Evolutionary conservation across 2,329 filamentous ascomycete species (phyloP).

Genomic region (Monosporascus sp.): DNA sequence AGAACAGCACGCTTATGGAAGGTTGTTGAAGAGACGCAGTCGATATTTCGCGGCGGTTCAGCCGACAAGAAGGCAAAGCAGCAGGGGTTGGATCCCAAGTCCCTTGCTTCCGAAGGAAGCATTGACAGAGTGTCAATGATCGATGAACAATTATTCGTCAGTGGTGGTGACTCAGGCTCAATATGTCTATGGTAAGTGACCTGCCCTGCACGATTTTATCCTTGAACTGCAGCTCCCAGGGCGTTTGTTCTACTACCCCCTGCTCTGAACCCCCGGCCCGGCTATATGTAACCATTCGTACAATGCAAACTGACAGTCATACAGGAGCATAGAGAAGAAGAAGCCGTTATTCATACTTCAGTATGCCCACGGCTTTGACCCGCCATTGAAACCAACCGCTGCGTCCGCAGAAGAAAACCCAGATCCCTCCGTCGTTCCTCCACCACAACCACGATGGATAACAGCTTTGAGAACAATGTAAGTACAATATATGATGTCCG

Average conservation of each 20-base stretch:
- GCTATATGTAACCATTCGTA: neutral
- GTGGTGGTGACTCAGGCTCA: conserved; percentile 85
- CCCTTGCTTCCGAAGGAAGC: conserved; percentile 67
- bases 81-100: conserved; percentile 41
- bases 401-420: conserved; percentile 68
- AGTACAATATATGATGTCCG: neutral
- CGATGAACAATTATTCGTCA: conserved; percentile 84
- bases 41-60: conserved; percentile 81
- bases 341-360: conserved; percentile 80
- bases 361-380: conserved; percentile 80
- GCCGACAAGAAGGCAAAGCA: conserved; percentile 46
- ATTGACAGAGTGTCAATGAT: conserved; percentile 91
- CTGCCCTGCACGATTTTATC: too few species aligned
- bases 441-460: conserved; percentile 76
- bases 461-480: conserved; percentile 74
- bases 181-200: conserved; percentile 57
- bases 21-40: conserved; percentile 88
- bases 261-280: too few species aligned
- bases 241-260: neutral
- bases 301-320: neutral
- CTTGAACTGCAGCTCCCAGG: too few species aligned
- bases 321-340: conserved; percentile 82
- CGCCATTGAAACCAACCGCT: conserved; percentile 59
- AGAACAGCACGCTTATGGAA: conserved; percentile 93
- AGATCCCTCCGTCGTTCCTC: conserved; percentile 52